A percentile compares a stretch with the other conserved stretches of the same genome.
phyloP scores from a whole-genome alignment of 2,329 filamentous ascomycete genomes.

The Decorospora gaudefroyi region DNA sequence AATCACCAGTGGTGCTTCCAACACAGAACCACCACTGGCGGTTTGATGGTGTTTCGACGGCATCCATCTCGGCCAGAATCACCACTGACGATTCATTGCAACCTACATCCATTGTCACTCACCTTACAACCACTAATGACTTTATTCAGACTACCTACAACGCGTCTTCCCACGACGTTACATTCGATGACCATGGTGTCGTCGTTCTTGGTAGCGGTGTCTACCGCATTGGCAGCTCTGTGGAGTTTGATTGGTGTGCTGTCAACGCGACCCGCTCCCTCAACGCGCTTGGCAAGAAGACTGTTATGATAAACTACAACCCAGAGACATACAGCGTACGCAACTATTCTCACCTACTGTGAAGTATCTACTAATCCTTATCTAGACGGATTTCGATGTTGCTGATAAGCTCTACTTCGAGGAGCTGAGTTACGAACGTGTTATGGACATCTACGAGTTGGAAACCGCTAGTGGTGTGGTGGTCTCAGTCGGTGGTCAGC shows the following conservation, averaged over 20 bases:
- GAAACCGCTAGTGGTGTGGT: slow-evolving; percentile 85
- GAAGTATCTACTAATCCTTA: slow-evolving; percentile 17
- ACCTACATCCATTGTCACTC: too few relatives aligned
- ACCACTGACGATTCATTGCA: too few relatives aligned
- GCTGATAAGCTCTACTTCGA: slow-evolving; percentile 96
- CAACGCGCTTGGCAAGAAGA: slow-evolving; percentile 89
- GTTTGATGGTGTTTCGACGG: too few relatives aligned
- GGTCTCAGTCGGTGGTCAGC: slow-evolving; percentile 92
- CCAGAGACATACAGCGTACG: slow-evolving; percentile 49
- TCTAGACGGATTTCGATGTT: slow-evolving; percentile 77
- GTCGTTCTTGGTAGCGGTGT: slow-evolving; percentile 92
- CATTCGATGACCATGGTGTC: slow-evolving; percentile 88
- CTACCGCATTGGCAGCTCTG: slow-evolving; percentile 95
- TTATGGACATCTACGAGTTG: slow-evolving; percentile 98
- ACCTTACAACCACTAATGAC: too few relatives aligned
- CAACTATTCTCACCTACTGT: slow-evolving; percentile 17
- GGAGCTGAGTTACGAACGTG: slow-evolving; percentile 92
- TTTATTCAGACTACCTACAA: slow-evolving; percentile 99
- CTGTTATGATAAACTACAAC: slow-evolving; percentile 82
- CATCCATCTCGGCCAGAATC: too few relatives aligned
- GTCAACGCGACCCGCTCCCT: slow-evolving; percentile 86
- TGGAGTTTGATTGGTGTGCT: slow-evolving; percentile 99
- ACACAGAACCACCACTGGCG: too few relatives aligned
- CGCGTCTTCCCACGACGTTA: slow-evolving; percentile 88
- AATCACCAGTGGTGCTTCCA: too few relatives aligned